Base-by-base conservation (phyloP, 371 early-diverging fungal species). In the Rhizopus microsporus region DNA sequence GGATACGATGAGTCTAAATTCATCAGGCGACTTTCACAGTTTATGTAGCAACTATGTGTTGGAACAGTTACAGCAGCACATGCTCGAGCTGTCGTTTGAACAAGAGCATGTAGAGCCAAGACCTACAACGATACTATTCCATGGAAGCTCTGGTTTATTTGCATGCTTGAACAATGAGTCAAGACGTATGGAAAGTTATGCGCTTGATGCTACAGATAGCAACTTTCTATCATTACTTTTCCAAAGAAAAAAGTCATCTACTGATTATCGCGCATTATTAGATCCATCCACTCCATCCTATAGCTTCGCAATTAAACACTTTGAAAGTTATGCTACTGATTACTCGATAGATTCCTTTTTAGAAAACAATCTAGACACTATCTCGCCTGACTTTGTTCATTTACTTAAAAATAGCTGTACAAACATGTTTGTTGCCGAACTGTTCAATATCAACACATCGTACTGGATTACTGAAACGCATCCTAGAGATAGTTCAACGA, bases 11-110 rank as follows among this genome's bases (percentile, higher is more conserved):
- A 93, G 94, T 8, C 86, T 88, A 68, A 80, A 84, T 10, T 15
- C 51, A 23, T 59, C 56, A 50, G 42, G 54, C 10, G 82, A 78
- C 1, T 87, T 93, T 65, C 86, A 91, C 58, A 89, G 93, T 43
- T 77, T 96, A 49, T 82, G 92, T 39, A 78, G 84, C 60, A 95
- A 96, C 71, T 96, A 90, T 69, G 84, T 89, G 13, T 87, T 88
- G 51, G 96, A 94, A 69, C 78, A 88, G n/a, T 69, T 94, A n/a
- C 84, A 82, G 40, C 80, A 84, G 46, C 92, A 67, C 38, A 10
- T 57, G 5, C 23, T 62, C 2, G 37, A 60, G 23, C 2, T 23
- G 23, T 23, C 4, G 5, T 5, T 40, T 45, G 52, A 3, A 54
- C 51, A 6, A 51, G 23, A 23, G 23, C 23, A 23, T 23, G 23